Percentiles rank a stretch among this genome's conserved stretches.
Evolutionary conservation across 345 rosid species (phyloP).

Genomic region (Murraya paniculata): DNA sequence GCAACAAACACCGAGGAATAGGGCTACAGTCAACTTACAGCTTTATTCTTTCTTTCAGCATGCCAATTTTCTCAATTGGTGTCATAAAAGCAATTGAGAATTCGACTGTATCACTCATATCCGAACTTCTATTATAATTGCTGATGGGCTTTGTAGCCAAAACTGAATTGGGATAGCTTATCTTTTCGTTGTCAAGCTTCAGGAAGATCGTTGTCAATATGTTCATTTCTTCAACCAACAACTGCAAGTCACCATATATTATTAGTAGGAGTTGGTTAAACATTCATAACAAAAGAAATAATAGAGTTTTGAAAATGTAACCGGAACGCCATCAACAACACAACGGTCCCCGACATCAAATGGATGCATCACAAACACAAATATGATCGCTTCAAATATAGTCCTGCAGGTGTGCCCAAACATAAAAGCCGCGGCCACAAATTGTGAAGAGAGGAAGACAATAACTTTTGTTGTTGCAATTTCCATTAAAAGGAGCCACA

Average conservation of each 20-base stretch:
- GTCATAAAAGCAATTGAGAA: conserved; percentile 77
- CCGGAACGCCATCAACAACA: conserved; percentile 70
- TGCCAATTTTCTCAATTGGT: conserved; percentile 51
- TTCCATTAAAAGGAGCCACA: conserved; percentile 73
- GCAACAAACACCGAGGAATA: background rate
- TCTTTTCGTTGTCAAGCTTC: conserved; percentile 71
- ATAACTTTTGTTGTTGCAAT: conserved; percentile 77
- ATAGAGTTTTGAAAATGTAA: conserved; percentile 22
- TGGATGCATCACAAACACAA: conserved; percentile 92
- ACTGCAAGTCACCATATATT: conserved; percentile 30
- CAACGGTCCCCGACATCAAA: conserved; percentile 96
- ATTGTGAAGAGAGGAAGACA: conserved; percentile 58
- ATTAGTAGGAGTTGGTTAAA: background rate
- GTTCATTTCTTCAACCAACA: conserved; percentile 93
- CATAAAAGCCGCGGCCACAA: conserved; percentile 64
- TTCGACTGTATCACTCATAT: conserved; percentile 73
- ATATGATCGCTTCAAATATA: conserved; percentile 73
- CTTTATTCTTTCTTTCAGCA: conserved; percentile 51
- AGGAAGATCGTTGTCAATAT: conserved; percentile 74
- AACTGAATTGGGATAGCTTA: conserved; percentile 76
- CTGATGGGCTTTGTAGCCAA: conserved; percentile 75
- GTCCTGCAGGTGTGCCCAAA: conserved; percentile 86
- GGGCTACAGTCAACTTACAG: conserved; percentile 41
- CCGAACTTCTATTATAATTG: conserved; percentile 80
- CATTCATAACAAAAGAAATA: background rate